phyloP scores from a whole-genome alignment of 345 rosid species.

The Arabidopsis suecica region DNA sequence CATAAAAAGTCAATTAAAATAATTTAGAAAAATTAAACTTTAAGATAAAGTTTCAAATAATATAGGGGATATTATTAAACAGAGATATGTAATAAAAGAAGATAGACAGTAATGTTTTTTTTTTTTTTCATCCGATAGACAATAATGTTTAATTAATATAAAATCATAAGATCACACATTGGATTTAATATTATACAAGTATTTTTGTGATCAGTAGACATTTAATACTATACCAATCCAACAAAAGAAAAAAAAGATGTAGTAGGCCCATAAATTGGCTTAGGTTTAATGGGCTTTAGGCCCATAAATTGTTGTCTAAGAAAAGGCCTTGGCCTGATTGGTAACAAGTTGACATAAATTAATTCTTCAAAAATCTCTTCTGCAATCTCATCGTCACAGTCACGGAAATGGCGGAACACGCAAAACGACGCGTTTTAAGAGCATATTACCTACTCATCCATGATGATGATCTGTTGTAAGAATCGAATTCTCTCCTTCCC shows the following conservation, averaged over 20 bases:
- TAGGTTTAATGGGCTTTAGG: background rate
- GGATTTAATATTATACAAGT: background rate
- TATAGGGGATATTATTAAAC: no score
- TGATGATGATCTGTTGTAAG: constrained; percentile 43
- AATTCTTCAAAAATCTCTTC: background rate
- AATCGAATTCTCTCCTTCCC: constrained; percentile 38
- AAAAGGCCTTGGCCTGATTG: constrained; percentile 6
- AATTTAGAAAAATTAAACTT: background rate
- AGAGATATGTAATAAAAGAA: background rate
- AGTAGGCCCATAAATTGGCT: background rate
- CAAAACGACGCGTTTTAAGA: constrained; percentile 44
- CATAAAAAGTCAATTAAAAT: background rate
- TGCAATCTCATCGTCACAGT: background rate
- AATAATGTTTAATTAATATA: background rate
- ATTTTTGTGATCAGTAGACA: background rate
- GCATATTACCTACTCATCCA: constrained; percentile 27
- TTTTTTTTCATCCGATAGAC: no score
- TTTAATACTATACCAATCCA: background rate
- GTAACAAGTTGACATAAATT: background rate
- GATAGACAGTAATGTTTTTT: background rate
- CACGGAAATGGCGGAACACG: constrained; percentile 45
- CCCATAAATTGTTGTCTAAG: background rate
- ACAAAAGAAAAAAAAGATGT: no score
- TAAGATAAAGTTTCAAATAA: background rate
- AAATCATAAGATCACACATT: no score